A percentile compares a stretch with the other conserved stretches of the same genome.
Conservation (phyloP, 140 eudicot species). For the Ambrosia hybrid region DNA sequence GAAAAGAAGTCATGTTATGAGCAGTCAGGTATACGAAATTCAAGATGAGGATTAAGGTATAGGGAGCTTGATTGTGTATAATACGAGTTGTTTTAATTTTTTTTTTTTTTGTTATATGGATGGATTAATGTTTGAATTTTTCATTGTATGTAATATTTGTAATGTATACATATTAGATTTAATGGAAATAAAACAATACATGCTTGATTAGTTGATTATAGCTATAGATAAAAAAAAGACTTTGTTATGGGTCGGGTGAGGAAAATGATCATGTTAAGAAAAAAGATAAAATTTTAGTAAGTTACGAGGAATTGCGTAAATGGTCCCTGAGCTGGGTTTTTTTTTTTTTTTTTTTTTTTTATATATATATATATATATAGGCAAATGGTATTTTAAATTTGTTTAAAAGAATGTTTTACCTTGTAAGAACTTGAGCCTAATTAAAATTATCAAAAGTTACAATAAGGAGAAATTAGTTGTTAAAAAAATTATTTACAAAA, state of each 20-base stretch:
- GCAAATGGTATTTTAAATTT: no score
- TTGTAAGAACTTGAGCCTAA: not conserved
- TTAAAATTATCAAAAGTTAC: no score
- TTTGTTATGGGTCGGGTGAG: not conserved
- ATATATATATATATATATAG: no score
- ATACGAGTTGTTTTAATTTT: conserved; percentile 28
- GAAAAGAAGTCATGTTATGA: conserved; percentile 36
- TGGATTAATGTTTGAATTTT: conserved; percentile 35
- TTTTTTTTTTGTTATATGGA: conserved; percentile 13
- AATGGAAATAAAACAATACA: conserved; percentile 26
- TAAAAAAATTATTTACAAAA: no score
- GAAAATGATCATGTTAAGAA: not conserved
- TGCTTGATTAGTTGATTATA: not conserved
- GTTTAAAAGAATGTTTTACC: no score
- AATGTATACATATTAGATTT: conserved; percentile 16
- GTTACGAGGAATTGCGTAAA: not conserved
- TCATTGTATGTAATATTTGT: conserved; percentile 20
- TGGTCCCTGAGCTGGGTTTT: not conserved
- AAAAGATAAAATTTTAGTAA: not conserved
- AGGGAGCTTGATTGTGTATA: conserved; percentile 31
- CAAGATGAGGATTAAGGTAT: conserved; percentile 46
- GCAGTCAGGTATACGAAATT: conserved; percentile 39
- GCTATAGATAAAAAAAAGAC: no score
- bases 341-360: not conserved
- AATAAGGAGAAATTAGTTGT: no score